phyloP scores from a whole-genome alignment of 257 asterid species.

The Przewalskia tangutica region DNA sequence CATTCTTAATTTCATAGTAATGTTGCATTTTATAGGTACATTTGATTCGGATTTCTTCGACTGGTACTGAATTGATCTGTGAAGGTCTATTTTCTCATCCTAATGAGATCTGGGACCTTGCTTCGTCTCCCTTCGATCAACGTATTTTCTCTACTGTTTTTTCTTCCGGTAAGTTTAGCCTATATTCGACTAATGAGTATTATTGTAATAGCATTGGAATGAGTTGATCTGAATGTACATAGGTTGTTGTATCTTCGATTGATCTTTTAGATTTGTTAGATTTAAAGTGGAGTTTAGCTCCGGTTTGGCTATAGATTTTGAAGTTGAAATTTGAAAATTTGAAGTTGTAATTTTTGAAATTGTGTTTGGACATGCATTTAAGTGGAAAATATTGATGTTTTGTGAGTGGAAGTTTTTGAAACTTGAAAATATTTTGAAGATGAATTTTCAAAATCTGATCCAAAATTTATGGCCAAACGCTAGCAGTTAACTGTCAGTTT shows the following conservation, averaged over 20 bases:
- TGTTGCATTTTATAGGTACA: slow-evolving; percentile 54
- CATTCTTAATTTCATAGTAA: neutral
- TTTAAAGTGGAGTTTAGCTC: neutral
- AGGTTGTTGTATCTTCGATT: neutral
- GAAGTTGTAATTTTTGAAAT: too few species aligned
- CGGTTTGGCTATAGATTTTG: neutral
- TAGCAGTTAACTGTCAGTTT: neutral
- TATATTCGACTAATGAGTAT: neutral
- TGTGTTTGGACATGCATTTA: too few species aligned
- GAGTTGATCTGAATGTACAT: neutral
- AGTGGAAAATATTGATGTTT: too few species aligned
- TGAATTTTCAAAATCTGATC: too few species aligned
- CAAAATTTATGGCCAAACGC: too few species aligned
- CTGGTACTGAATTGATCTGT: slow-evolving; percentile 72
- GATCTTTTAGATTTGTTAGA: slow-evolving; percentile 1
- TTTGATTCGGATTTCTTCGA: slow-evolving; percentile 71
- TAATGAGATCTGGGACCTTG: slow-evolving; percentile 91
- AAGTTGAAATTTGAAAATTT: too few species aligned
- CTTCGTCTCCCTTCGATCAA: slow-evolving; percentile 88
- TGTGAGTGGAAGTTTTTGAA: too few species aligned
- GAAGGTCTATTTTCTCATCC: slow-evolving; percentile 96
- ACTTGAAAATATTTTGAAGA: too few species aligned
- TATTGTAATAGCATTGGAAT: neutral
- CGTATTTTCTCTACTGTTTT: slow-evolving; percentile 88
- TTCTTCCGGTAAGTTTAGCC: slow-evolving; percentile 56